A percentile compares a stretch with the other conserved stretches of the same genome.
Evolutionary conservation across 805 yeast genomes (phyloP).

Genomic region (Candida xyloterini): DNA sequence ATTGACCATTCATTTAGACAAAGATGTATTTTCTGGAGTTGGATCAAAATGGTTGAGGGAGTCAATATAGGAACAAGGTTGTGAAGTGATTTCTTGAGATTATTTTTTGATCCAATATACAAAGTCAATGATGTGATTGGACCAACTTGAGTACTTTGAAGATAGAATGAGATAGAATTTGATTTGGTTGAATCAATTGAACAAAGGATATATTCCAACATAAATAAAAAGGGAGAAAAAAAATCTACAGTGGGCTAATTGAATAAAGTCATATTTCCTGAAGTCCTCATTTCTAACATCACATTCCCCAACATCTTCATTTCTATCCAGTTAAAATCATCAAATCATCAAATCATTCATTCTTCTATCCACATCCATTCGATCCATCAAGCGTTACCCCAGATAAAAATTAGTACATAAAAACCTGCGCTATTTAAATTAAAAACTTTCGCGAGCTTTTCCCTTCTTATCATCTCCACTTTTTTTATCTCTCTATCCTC

Average conservation of each 20-base stretch:
- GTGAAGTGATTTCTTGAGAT: neutral
- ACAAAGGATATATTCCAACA: too few species aligned
- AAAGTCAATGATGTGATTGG: neutral
- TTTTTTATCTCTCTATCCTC: neutral
- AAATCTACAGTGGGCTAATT: too few species aligned
- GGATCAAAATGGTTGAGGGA: neutral
- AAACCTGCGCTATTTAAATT: neutral
- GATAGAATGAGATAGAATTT: neutral
- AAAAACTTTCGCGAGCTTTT: neutral
- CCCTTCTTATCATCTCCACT: neutral
- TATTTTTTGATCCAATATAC: neutral
- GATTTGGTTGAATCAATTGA: neutral
- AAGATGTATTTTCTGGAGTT: neutral
- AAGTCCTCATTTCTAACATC: too few species aligned
- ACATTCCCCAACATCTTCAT: too few species aligned
- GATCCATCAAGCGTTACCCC: too few species aligned
- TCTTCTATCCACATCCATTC: too few species aligned
- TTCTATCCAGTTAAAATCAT: too few species aligned
- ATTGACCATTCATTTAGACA: slow-evolving; percentile 4
- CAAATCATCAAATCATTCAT: too few species aligned
- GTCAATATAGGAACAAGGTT: neutral
- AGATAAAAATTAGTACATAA: too few species aligned
- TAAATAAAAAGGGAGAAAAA: too few species aligned
- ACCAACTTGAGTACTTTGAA: neutral
- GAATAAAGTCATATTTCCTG: too few species aligned